Conservation (phyloP, 2,329 filamentous ascomycete species). For the Cercospora nicotianae region DNA sequence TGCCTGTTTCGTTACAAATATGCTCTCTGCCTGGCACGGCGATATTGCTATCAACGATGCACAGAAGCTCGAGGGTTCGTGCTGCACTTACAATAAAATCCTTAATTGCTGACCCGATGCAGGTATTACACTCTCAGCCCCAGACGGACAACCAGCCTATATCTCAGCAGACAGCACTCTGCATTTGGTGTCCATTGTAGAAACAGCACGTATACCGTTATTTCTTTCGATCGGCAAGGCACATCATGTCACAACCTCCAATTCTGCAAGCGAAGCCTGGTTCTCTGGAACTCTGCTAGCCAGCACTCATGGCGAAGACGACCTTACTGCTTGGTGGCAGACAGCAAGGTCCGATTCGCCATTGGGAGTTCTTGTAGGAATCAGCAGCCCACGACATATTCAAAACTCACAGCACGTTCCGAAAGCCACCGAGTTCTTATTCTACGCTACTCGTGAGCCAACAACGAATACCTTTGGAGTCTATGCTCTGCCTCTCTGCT, state of each 20-base stretch:
- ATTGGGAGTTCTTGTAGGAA: constrained; percentile 23
- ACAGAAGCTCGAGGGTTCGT: constrained; percentile 15
- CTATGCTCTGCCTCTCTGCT: constrained; percentile 49
- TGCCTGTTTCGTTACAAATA: constrained; percentile 1
- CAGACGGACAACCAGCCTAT: neutral
- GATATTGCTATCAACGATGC: constrained; percentile 15
- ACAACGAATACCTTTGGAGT: constrained; percentile 12
- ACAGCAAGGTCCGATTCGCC: constrained; percentile 24
- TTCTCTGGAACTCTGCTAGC: constrained; percentile 24
- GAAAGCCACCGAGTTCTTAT: constrained; percentile 42
- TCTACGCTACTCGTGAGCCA: constrained; percentile 44
- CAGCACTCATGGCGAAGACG: constrained; percentile 1
- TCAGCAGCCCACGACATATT: neutral
- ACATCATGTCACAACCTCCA: constrained; percentile 12
- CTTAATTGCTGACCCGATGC: neutral
- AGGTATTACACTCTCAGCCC: constrained; percentile 16
- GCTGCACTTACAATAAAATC: neutral
- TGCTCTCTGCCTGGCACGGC: constrained; percentile 22
- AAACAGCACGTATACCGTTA: constrained; percentile 24
- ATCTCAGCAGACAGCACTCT: constrained; percentile 17
- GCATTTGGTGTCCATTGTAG: constrained; percentile 25
- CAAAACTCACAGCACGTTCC: neutral
- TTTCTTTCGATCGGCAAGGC: constrained; percentile 17
- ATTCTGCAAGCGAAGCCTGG: constrained; percentile 24
- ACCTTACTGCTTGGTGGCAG: constrained; percentile 25